These are phyloP conservation scores for Hygrophila difformis DNA, from an alignment of 257 asterid genomes.

Conservation along the genomic window DNA sequence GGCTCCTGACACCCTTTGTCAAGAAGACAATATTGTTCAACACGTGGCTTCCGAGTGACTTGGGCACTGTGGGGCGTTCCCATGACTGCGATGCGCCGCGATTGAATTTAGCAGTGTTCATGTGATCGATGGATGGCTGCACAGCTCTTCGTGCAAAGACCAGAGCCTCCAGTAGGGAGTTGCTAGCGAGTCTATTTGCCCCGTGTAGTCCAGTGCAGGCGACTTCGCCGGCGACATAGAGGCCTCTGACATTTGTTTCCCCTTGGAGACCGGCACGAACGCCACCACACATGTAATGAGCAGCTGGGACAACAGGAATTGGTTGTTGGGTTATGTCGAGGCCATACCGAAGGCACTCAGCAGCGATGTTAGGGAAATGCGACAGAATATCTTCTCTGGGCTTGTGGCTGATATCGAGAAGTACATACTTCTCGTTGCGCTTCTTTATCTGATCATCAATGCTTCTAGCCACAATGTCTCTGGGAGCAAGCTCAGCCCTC, in stretches of 20 bases:
- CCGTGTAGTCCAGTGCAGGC: constrained; percentile 98
- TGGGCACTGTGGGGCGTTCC: constrained; percentile 58
- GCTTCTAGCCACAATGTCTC: constrained; percentile 95
- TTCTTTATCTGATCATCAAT: constrained; percentile 93
- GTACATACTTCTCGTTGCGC: constrained; percentile 73
- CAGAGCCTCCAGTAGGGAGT: constrained; percentile 86
- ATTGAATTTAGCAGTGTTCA: constrained; percentile 28
- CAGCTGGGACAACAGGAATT: constrained; percentile 95
- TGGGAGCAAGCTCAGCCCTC: constrained; percentile 92
- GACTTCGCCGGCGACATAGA: constrained; percentile 92
- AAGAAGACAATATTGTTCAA: constrained; percentile 24
- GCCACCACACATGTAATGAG: constrained; percentile 99
- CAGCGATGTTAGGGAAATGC: constrained; percentile 93
- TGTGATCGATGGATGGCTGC: constrained; percentile 67
- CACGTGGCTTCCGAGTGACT: constrained; percentile 32
- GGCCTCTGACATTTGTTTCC: constrained; percentile 79
- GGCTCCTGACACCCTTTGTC: constrained; percentile 67
- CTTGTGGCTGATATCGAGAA: constrained; percentile 84
- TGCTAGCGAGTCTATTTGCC: constrained; percentile 92
- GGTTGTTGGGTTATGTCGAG: constrained; percentile 83
- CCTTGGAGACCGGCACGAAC: constrained; percentile 95
- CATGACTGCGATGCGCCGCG: constrained; percentile 39
- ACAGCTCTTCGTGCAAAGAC: constrained; percentile 95
- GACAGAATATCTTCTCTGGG: constrained; percentile 58
- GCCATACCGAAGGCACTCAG: constrained; percentile 82